Evolutionary conservation across 148 eudicot species (phyloP), one percentile per base, ranked within the genome.

Genomic region (Cornus suecica): DNA sequence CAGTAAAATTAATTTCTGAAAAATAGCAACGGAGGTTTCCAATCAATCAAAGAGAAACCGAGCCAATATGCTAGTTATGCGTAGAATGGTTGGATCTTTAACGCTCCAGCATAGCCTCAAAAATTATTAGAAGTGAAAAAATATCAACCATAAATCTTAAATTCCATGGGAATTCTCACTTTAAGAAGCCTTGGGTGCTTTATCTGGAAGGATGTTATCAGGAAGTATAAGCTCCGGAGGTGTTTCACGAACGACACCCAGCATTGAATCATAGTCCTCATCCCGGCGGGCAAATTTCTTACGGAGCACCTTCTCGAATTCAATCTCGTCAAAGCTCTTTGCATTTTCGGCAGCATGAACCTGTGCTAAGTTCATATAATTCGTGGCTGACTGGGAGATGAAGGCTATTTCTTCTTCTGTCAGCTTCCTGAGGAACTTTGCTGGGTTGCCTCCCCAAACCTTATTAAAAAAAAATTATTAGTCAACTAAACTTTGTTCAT

Each of bases 401-500:
- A 90, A 94, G 41, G 90, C 89, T 24, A 90, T 85, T 82, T 94
- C 98, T 65, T 94, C 94, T 68, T 90, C 92, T 26, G 93, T 92
- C 69, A 94, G 93, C 80, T 94, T 94, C 86, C 98, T 87, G 76
- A 89, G 75, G 77, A 88, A 94, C 82, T 85, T 94, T 61, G 98
- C 98, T 15, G 98, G 98, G 65, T 94, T 94, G 15, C 98, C 93
- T 78, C 87, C 93, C 93, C 93, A 89, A 2, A 89, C 84, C 93
- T 89, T 24, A 70, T 27, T 2, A 70, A 37, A 30, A 26, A 71
- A 5, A 5, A 25, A 29, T 51, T 15, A 48, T 34, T 56, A 45
- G 28, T 45, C 34, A 70, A 70, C 23, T 45, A 15, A 48, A 27
- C 0, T 32, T 68, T 68, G n/a, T 32, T 67, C 48, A 22, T 37